A percentile compares a stretch with the other conserved stretches of the same genome.
These are phyloP conservation scores for Schizochytrium sp. DNA, from an alignment of 108 stramenopile species.

Conservation along the genomic window DNA sequence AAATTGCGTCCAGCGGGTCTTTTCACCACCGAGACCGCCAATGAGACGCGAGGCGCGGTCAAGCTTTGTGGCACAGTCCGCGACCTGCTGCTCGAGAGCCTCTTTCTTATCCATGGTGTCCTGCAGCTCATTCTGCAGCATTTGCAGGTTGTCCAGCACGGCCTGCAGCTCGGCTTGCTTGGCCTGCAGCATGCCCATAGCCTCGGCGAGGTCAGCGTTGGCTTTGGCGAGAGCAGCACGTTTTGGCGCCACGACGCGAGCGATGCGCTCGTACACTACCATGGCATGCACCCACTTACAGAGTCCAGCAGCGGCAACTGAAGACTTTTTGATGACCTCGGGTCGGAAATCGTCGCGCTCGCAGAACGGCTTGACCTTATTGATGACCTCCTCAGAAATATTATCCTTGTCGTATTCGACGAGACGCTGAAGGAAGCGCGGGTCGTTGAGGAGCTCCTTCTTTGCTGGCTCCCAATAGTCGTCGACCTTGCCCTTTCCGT, in stretches of 20 bases:
- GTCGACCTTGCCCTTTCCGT: constrained; percentile 47
- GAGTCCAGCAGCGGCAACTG: constrained; percentile 49
- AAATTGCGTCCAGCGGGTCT: constrained; percentile 41
- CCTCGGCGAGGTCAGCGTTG: constrained; percentile 37
- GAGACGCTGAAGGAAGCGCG: constrained; percentile 45
- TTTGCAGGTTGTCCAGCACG: constrained; percentile 50
- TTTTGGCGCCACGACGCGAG: constrained; percentile 51
- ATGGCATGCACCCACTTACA: constrained; percentile 59
- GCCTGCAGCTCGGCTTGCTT: constrained; percentile 48
- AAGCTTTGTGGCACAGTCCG: constrained; percentile 51
- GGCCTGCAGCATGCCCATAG: constrained; percentile 32
- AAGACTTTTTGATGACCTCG: constrained; percentile 46
- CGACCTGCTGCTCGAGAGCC: constrained; percentile 15
- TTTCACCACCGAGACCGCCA: constrained; percentile 52
- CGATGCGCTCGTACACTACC: constrained; percentile 53
- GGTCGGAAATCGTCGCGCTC: constrained; percentile 46
- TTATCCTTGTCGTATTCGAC: constrained; percentile 53
- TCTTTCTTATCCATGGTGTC: constrained; percentile 21
- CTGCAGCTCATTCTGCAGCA: constrained; percentile 38
- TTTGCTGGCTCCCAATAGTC: constrained; percentile 55
- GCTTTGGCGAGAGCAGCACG: constrained; percentile 44
- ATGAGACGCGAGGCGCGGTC: constrained; percentile 52
- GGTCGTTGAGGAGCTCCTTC: constrained; percentile 43
- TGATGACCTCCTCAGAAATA: constrained; percentile 45
- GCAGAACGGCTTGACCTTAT: constrained; percentile 42